Evolutionary conservation across 2,329 filamentous ascomycete genomes (phyloP).

Genomic region (Cryphonectria parasitica): DNA sequence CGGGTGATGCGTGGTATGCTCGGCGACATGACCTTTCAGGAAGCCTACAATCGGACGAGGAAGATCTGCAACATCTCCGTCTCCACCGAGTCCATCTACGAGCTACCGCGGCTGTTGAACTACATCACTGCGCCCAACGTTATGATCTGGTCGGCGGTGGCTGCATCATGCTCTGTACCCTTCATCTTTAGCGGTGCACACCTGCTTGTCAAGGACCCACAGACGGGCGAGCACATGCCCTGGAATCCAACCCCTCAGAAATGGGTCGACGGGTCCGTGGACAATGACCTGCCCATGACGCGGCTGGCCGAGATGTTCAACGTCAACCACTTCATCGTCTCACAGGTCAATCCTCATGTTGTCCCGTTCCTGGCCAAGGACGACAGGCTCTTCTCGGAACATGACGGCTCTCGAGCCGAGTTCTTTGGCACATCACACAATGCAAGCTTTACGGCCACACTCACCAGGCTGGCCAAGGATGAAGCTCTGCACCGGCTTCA

Average conservation of each 20-base stretch:
- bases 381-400: slow-evolving; percentile 56
- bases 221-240: slow-evolving; percentile 74
- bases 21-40: slow-evolving; percentile 91
- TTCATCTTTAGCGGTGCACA: slow-evolving; percentile 80
- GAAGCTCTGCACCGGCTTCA: slow-evolving; percentile 82
- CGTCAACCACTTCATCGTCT: slow-evolving; percentile 97
- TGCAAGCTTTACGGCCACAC: slow-evolving; percentile 40
- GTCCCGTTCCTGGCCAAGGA: slow-evolving; percentile 82
- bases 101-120: slow-evolving; percentile 84
- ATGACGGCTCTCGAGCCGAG: slow-evolving; percentile 33
- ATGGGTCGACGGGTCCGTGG: slow-evolving; percentile 94
- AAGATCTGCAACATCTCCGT: slow-evolving; percentile 94
- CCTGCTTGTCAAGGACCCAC: slow-evolving; percentile 81
- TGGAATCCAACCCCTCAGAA: slow-evolving; percentile 86
- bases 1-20: slow-evolving; percentile 80
- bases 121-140: slow-evolving; percentile 94
- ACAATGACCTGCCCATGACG: slow-evolving; percentile 91
- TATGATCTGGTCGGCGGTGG: slow-evolving; percentile 94
- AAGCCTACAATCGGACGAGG: slow-evolving; percentile 92
- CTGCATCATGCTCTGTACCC: slow-evolving; percentile 93
- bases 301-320: slow-evolving; percentile 94
- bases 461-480: slow-evolving; percentile 75
- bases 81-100: slow-evolving; percentile 84
- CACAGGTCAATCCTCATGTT: slow-evolving; percentile 94
- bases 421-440: slow-evolving; percentile 46